Evolutionary conservation across 495 filamentous ascomycete species (phyloP).

Genomic region (Aspergillus panamensis): DNA sequence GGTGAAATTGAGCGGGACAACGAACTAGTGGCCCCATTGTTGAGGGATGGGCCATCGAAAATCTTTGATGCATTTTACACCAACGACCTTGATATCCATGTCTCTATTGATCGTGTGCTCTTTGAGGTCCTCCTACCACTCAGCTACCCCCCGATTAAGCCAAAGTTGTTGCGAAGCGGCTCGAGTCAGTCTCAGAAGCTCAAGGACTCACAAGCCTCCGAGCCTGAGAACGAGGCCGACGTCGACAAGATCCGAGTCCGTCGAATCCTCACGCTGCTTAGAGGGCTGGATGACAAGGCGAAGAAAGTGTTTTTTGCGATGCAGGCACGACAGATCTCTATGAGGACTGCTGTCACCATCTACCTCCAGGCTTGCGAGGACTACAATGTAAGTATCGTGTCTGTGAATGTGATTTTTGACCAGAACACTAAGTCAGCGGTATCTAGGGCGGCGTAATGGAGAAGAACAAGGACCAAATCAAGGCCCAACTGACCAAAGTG

Average conservation of each 20-base stretch:
- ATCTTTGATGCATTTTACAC: slow-evolving; percentile 88
- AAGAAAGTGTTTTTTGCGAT: slow-evolving; percentile 88
- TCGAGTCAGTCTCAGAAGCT: slow-evolving; percentile 60
- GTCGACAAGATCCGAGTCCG: slow-evolving; percentile 82
- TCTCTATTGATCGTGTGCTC: slow-evolving; percentile 77
- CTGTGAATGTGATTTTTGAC: slow-evolving; percentile 1
- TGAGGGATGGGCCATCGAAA: slow-evolving; percentile 77
- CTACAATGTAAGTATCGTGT: slow-evolving; percentile 57
- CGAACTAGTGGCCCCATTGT: slow-evolving; percentile 63
- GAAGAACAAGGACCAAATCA: slow-evolving; percentile 63
- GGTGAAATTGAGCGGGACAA: slow-evolving; percentile 83
- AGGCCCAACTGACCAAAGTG: slow-evolving; percentile 60
- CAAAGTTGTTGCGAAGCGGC: slow-evolving; percentile 56
- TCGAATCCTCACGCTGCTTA: slow-evolving; percentile 75
- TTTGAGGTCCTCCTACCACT: slow-evolving; percentile 84
- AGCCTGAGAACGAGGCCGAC: slow-evolving; percentile 54
- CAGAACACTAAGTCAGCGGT: slow-evolving; percentile 11
- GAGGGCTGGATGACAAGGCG: slow-evolving; percentile 71
- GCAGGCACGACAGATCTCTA: slow-evolving; percentile 66
- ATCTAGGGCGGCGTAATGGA: slow-evolving; percentile 73
- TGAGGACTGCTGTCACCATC: slow-evolving; percentile 63
- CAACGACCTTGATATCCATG: slow-evolving; percentile 83
- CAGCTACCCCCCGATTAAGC: slow-evolving; percentile 74
- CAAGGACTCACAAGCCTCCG: slow-evolving; percentile 47
- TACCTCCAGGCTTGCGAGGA: slow-evolving; percentile 78